Conservation (phyloP, 768 basidiomycete genomes). For the Pleurotus platypus region DNA sequence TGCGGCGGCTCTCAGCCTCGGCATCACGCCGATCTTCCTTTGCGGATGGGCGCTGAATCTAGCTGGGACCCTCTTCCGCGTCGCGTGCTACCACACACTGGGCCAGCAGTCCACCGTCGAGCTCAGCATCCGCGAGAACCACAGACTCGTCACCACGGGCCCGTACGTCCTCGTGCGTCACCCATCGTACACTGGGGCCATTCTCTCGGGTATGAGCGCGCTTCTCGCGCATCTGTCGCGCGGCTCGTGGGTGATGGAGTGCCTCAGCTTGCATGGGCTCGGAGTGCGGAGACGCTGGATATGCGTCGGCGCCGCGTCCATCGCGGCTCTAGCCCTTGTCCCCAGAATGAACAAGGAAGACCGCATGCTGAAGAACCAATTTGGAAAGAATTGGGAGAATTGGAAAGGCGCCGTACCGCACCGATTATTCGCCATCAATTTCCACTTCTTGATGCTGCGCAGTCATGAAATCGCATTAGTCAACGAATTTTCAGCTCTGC, state of each 20-base stretch:
- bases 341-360: conserved; percentile 26
- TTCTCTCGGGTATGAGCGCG: background rate
- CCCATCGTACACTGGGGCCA: conserved; percentile 21
- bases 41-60: conserved; percentile 15
- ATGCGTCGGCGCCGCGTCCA: background rate
- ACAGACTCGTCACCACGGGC: conserved; percentile 22
- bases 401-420: conserved; percentile 23
- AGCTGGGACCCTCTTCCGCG: conserved; percentile 19
- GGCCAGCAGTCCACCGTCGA: conserved; percentile 25
- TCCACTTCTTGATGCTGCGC: no score
- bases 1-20: no score
- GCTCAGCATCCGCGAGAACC: conserved; percentile 17
- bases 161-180: conserved; percentile 26
- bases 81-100: conserved; percentile 20
- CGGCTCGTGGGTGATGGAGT: conserved; percentile 3
- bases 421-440: conserved; percentile 23
- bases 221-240: background rate
- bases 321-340: background rate
- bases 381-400: conserved; percentile 28
- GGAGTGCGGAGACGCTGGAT: background rate
- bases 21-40: conserved; percentile 14
- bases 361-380: conserved; percentile 19
- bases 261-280: background rate
- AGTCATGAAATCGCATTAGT: no score
- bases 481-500: no score